Evolutionary conservation across 2,329 filamentous ascomycete species (phyloP).

Genomic region (Hypoxylon sp.): DNA sequence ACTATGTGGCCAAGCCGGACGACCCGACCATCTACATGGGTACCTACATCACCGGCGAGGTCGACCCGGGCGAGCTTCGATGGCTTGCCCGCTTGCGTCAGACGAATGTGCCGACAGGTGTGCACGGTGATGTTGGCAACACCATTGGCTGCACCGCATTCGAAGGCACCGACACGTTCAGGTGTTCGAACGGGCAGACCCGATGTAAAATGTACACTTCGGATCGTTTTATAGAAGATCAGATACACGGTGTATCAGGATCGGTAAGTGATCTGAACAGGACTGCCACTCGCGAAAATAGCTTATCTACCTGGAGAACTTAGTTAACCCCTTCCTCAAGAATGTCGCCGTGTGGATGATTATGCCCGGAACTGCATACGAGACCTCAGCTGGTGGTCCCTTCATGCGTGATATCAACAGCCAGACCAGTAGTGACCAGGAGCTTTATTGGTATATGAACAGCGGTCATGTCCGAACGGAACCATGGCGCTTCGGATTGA

Average conservation of each 20-base stretch:
- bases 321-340: constrained; percentile 6
- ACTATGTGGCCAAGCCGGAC: constrained; percentile 35
- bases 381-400: constrained; percentile 32
- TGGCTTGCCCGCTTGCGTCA: constrained; percentile 33
- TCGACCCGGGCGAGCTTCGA: constrained; percentile 35
- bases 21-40: constrained; percentile 37
- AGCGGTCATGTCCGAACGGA: constrained; percentile 38
- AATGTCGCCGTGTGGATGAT: constrained; percentile 36
- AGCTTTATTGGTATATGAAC: constrained; percentile 40
- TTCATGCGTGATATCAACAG: constrained; percentile 40
- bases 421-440: constrained; percentile 33
- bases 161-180: constrained; percentile 35
- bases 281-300: not conserved
- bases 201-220: constrained; percentile 39
- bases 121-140: constrained; percentile 36
- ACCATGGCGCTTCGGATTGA: constrained; percentile 35
- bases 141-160: constrained; percentile 38
- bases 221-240: constrained; percentile 37
- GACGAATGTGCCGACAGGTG: constrained; percentile 24
- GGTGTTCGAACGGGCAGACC: constrained; percentile 32
- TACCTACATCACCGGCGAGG: constrained; percentile 38
- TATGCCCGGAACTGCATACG: constrained; percentile 34
- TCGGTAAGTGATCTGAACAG: constrained; percentile 14
- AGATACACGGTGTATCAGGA: constrained; percentile 35
- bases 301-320: not conserved